A percentile compares a stretch with the other conserved stretches of the same genome.
Evolutionary conservation across 2,329 filamentous ascomycete species (phyloP).

Genomic region (Colletotrichum noveboracense): DNA sequence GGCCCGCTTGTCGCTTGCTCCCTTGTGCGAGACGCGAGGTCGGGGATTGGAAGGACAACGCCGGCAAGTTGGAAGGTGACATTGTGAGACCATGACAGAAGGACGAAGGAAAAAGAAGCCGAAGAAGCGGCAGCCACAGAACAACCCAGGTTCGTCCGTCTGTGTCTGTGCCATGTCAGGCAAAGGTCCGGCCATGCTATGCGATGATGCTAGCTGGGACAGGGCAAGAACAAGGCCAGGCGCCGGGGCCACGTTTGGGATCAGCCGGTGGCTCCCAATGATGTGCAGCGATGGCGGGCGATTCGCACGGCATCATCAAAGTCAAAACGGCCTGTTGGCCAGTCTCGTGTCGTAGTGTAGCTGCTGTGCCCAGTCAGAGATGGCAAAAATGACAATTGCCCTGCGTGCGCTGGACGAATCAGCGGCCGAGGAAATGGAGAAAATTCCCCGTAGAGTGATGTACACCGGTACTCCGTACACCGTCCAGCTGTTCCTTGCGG

Average conservation of each 20-base stretch:
- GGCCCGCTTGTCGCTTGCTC: constrained; percentile 32
- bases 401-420: background rate
- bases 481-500: background rate
- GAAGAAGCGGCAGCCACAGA: background rate
- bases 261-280: constrained; percentile 17
- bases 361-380: constrained; percentile 4
- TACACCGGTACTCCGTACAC: background rate
- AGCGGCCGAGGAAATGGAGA: background rate
- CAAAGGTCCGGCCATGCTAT: constrained; percentile 6
- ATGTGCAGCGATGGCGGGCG: constrained; percentile 21
- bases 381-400: background rate
- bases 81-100: constrained; percentile 6
- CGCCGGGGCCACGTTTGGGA: constrained; percentile 15
- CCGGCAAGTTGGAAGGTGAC: constrained; percentile 18
- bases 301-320: constrained; percentile 20
- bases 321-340: constrained; percentile 4
- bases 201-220: constrained; percentile 8
- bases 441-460: background rate
- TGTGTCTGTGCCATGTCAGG: constrained; percentile 13
- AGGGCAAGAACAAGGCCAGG: background rate
- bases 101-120: background rate
- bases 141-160: background rate
- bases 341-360: constrained; percentile 1
- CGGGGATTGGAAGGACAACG: constrained; percentile 8
- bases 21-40: constrained; percentile 16